Conservation (phyloP, 768 basidiomycete species). For the Rhizopogon roseolus region DNA sequence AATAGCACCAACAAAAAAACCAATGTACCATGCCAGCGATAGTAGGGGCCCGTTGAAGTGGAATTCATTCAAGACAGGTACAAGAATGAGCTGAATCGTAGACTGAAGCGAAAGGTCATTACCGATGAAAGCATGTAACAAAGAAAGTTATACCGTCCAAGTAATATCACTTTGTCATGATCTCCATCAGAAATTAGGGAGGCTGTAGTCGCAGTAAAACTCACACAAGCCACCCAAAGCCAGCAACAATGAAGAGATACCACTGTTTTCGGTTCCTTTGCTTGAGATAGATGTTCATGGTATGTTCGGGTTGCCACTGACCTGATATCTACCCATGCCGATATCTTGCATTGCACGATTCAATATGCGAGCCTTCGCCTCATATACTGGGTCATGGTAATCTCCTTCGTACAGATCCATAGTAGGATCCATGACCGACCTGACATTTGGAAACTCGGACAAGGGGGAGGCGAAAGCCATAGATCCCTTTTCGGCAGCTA, state of each 20-base stretch:
- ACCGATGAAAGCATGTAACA: not conserved
- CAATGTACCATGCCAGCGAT: constrained; percentile 47
- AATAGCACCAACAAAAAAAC: constrained; percentile 46
- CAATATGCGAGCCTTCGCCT: constrained; percentile 42
- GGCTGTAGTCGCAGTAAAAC: constrained; percentile 4
- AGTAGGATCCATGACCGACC: not conserved
- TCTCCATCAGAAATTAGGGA: not conserved
- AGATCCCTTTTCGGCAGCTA: not conserved
- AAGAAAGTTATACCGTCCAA: constrained; percentile 30
- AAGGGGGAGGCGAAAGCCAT: not conserved
- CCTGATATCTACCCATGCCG: constrained; percentile 56
- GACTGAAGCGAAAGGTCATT: constrained; percentile 21
- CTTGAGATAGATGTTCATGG: not conserved
- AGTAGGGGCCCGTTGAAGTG: constrained; percentile 42
- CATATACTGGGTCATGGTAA: constrained; percentile 41
- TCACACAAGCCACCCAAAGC: constrained; percentile 39
- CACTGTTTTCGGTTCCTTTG: constrained; percentile 17
- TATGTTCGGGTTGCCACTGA: constrained; percentile 10
- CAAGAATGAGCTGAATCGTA: constrained; percentile 39
- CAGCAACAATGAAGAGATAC: constrained; percentile 33
- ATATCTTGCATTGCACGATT: constrained; percentile 47
- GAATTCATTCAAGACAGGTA: constrained; percentile 46
- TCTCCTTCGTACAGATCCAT: constrained; percentile 29
- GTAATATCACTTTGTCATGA: constrained; percentile 17
- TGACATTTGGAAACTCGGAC: not conserved